Base-by-base conservation (phyloP, 257 asterid genomes). In the Rhazya stricta region DNA sequence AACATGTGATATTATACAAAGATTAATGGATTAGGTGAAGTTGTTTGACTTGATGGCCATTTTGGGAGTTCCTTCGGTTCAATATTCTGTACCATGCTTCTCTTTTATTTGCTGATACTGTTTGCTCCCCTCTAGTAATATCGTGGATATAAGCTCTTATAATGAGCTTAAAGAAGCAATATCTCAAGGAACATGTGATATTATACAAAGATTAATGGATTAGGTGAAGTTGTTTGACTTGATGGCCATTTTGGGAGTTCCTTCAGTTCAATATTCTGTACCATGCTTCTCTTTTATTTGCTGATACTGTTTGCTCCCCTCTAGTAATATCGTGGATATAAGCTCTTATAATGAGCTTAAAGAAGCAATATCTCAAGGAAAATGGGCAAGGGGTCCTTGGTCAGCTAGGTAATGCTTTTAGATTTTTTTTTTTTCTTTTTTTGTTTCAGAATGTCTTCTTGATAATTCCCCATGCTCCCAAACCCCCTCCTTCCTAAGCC, bases 361-460 rank as follows among this genome's bases (percentile, higher is more conserved):
- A 86, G 97, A 93, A 76, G 99, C 91, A 69, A 90, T 96, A 78
- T 87, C 90, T 72, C 83, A 88, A 79, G 99, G 98, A 68, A 96
- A 90, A 84, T 96, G 99, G 98, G 99, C 98, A 25, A 87, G 99
- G 82, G 99, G 98, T 61, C 98, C 99, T 79, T 96, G 98, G 98
- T 90, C 97, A 65, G 98, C 96, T 81, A 91, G 99, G 99, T 92
- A 74, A 80, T 25, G 60, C 46, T 50, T 43, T 71, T 10, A 32
- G 12, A 7, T 51, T 12, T 42, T 37, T 41, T n/a, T 25, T 56
- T 15, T 16, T 19, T 39, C 48, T 78, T 15, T 25, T 19, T n/a
- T n/a, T n/a, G n/a, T n/a, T n/a, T n/a, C n/a, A n/a, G n/a, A n/a
- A n/a, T 57, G 45, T 29, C 23, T 46, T 56, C 39, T 7, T 56